Conservation (phyloP, 371 early-diverging fungal genomes). For the Mycotypha africana region DNA sequence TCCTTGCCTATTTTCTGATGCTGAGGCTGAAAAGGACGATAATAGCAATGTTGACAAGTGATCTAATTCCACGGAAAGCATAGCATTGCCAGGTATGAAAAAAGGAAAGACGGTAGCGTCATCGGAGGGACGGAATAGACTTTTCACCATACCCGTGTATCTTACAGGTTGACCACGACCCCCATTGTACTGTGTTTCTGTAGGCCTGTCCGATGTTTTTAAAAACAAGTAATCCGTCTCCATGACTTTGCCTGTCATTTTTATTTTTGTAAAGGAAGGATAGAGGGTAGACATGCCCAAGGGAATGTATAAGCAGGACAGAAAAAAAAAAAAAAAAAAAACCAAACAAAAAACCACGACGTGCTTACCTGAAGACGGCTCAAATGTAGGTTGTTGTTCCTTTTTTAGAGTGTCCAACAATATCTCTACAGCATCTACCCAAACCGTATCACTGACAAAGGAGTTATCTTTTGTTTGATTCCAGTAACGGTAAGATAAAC, state of each 20-base stretch:
- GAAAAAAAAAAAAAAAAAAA: too few species aligned
- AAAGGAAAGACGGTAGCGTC: slow-evolving; percentile 61
- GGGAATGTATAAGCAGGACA: too few species aligned
- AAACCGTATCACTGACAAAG: slow-evolving; percentile 21
- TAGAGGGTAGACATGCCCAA: too few species aligned
- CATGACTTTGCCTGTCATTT: slow-evolving; percentile 14
- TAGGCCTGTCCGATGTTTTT: slow-evolving; percentile 35
- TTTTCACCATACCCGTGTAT: slow-evolving; percentile 55
- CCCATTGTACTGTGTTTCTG: slow-evolving; percentile 52
- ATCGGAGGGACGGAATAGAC: slow-evolving; percentile 62
- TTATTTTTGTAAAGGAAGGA: not conserved
- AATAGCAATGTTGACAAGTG: slow-evolving; percentile 28
- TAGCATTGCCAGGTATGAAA: slow-evolving; percentile 65
- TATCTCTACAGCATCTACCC: slow-evolving; percentile 35
- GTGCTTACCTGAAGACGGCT: slow-evolving; percentile 23
- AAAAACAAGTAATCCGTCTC: slow-evolving; percentile 22
- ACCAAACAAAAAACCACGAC: too few species aligned
- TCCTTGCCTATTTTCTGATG: not conserved
- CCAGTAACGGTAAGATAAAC: slow-evolving; percentile 44
- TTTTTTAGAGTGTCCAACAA: slow-evolving; percentile 23
- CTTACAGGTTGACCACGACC: slow-evolving; percentile 53
- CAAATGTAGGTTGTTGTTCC: slow-evolving; percentile 38
- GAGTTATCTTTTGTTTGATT: slow-evolving; percentile 31
- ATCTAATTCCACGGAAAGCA: slow-evolving; percentile 54
- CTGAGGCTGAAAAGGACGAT: too few species aligned